phyloP scores from a whole-genome alignment of 768 basidiomycete species.

The Lactarius akahatsu region DNA sequence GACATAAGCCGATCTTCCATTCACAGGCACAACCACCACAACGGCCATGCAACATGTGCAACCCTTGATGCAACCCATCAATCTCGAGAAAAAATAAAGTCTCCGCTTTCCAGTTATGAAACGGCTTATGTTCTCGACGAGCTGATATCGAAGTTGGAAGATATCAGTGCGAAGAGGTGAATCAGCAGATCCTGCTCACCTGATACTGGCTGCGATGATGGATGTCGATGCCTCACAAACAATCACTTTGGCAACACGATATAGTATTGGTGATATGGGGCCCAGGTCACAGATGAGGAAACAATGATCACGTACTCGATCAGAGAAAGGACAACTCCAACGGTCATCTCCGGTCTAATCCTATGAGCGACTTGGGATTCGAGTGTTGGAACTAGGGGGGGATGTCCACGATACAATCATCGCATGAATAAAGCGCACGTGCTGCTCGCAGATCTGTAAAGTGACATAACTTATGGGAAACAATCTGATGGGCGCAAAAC shows the following conservation, averaged over 20 bases:
- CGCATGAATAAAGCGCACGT: conserved; percentile 35
- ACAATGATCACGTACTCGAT: conserved; percentile 51
- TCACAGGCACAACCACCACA: not conserved
- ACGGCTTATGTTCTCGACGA: conserved; percentile 60
- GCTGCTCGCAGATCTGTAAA: conserved; percentile 33
- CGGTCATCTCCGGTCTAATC: conserved; percentile 41
- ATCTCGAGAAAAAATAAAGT: conserved; percentile 37
- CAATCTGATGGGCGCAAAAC: conserved; percentile 8
- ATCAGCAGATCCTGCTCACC: conserved; percentile 69
- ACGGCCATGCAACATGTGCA: conserved; percentile 36
- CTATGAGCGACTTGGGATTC: conserved; percentile 1
- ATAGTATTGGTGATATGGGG: conserved; percentile 46
- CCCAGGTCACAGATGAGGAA: conserved; percentile 8
- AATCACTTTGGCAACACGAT: conserved; percentile 71
- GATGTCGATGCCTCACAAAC: conserved; percentile 49
- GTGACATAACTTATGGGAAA: not conserved
- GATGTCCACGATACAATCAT: conserved; percentile 38
- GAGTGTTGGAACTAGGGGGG: not conserved
- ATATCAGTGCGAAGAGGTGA: conserved; percentile 74
- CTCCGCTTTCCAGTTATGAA: not conserved
- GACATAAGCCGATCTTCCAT: conserved; percentile 44
- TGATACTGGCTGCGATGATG: conserved; percentile 42
- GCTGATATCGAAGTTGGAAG: conserved; percentile 59
- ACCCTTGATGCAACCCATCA: conserved; percentile 51
- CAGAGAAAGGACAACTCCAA: conserved; percentile 45